Evolutionary conservation across 257 asterid genomes (phyloP).

Genomic region (Linaria vulgaris): DNA sequence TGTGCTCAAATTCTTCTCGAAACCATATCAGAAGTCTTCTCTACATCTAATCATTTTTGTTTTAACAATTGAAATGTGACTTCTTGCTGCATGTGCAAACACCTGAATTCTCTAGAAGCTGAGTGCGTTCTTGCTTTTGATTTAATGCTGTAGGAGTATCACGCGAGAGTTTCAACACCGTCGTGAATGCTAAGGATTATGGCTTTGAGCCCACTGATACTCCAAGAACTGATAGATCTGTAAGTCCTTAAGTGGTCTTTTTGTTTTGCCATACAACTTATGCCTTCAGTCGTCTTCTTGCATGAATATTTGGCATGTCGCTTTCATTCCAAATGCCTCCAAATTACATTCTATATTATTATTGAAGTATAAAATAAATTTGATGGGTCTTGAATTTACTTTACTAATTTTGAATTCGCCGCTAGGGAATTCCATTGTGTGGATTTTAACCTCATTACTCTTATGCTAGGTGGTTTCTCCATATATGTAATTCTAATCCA

Average conservation of each 20-base stretch:
- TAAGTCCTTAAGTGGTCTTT: constrained; percentile 34
- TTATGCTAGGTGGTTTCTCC: too few species aligned
- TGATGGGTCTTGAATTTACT: too few species aligned
- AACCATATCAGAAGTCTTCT: neutral
- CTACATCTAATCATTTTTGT: neutral
- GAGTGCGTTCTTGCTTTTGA: constrained; percentile 14
- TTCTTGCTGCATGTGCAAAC: too few species aligned
- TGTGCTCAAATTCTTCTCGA: too few species aligned
- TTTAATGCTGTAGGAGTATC: constrained; percentile 61
- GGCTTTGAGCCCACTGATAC: constrained; percentile 93
- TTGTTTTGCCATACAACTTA: neutral
- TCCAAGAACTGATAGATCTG: constrained; percentile 98
- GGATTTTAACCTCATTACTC: too few species aligned
- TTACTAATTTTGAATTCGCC: too few species aligned
- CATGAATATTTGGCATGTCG: neutral
- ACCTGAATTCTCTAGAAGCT: neutral
- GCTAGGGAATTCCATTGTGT: too few species aligned
- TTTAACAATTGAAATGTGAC: neutral
- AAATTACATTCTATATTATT: too few species aligned
- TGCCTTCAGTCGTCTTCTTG: neutral
- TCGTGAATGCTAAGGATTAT: constrained; percentile 70
- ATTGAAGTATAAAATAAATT: too few species aligned
- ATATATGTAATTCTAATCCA: neutral
- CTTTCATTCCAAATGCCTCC: too few species aligned
- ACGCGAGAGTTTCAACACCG: constrained; percentile 72